Percentiles rank a stretch among this genome's conserved stretches.
Evolutionary conservation across 192 early-diverging fungal genomes (phyloP).

Genomic region (Rhizophlyctis rosea): DNA sequence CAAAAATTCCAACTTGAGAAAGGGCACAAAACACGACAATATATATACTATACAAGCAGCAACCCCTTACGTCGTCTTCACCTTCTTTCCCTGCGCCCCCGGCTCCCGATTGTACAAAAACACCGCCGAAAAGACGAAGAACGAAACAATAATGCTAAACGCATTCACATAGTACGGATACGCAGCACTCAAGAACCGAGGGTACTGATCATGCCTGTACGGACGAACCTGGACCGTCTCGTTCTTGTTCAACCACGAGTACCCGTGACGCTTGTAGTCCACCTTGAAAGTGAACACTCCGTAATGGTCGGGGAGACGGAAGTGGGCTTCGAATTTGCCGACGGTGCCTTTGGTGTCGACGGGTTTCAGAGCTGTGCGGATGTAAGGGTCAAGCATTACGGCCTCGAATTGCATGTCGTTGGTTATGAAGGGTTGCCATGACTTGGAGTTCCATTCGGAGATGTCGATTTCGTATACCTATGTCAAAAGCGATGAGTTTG

Average conservation of each 20-base stretch:
- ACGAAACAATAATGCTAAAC: conserved; percentile 79
- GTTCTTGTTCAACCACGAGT: conserved; percentile 65
- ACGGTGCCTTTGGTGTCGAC: conserved; percentile 16
- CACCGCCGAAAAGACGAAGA: conserved; percentile 75
- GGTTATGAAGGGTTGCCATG: conserved; percentile 82
- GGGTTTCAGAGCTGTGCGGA: conserved; percentile 62
- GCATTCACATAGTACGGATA: conserved; percentile 91
- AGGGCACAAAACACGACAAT: too few relatives aligned
- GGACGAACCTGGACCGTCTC: conserved; percentile 85
- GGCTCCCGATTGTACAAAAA: conserved; percentile 67
- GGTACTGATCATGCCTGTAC: conserved; percentile 94
- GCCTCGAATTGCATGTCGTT: conserved; percentile 87
- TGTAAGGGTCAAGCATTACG: conserved; percentile 97
- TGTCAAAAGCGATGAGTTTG: too few relatives aligned
- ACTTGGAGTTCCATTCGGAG: conserved; percentile 69
- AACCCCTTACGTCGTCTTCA: too few relatives aligned
- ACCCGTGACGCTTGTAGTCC: conserved; percentile 84
- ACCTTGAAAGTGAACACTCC: conserved; percentile 97
- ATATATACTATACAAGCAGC: too few relatives aligned
- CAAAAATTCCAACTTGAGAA: too few relatives aligned
- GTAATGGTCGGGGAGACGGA: conserved; percentile 88
- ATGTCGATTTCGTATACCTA: conserved; percentile 81
- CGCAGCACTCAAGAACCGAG: conserved; percentile 86
- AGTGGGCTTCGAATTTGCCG: conserved; percentile 41
- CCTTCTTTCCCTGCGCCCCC: conserved; percentile 18